Evolutionary conservation across 2,329 filamentous ascomycete genomes (phyloP), one percentile per base, ranked within the genome.

Genomic region (Fusarium avenaceum): DNA sequence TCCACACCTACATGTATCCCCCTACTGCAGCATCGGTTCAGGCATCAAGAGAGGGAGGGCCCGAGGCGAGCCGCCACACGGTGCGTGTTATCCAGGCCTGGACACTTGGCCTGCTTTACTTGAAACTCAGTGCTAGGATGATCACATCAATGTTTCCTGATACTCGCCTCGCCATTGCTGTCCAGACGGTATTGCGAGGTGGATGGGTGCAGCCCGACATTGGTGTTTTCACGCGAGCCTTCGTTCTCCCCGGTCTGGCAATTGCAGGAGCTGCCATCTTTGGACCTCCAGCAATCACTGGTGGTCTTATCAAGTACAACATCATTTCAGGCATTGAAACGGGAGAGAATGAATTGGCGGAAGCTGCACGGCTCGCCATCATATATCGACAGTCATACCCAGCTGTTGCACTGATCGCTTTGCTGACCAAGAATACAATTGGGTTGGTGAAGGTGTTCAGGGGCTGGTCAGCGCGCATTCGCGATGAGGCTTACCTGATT

Each of bases 401-500:
- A 0, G 75, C 86, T 7, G 82, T 86, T 22, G 84, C 85, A 3
- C 78, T 87, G 4, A 77, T 86, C 22, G 82, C 85, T 4, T 71
- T 86, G 7, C 73, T 79, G 5, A 72, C 82, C 5, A 78, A 72
- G 56, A 78, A 84, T 30, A 76, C 80, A 3, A 74, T 86, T 74
- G 84, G 85, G 13, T 76, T 90, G n/a, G 75, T 86, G 10, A 80
- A 85, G 45, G 86, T 93, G 52, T 86, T 96, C 51, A 86, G 87
- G 46, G 82, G 88, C 20, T 98, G 95, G 94, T 89, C 92, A 72
- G 85, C 89, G 58, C 88, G 90, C 59, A 93, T 99, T 46, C 85
- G 93, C 39, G 96, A 99, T 77, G 96, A 99, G 80, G 94, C 97
- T 1, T 99, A 99, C 77, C 83, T 99, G 44, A 96, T 98, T 75